Conservation (phyloP, 2,329 filamentous ascomycete genomes). For the Microcyclospora pomicola region DNA sequence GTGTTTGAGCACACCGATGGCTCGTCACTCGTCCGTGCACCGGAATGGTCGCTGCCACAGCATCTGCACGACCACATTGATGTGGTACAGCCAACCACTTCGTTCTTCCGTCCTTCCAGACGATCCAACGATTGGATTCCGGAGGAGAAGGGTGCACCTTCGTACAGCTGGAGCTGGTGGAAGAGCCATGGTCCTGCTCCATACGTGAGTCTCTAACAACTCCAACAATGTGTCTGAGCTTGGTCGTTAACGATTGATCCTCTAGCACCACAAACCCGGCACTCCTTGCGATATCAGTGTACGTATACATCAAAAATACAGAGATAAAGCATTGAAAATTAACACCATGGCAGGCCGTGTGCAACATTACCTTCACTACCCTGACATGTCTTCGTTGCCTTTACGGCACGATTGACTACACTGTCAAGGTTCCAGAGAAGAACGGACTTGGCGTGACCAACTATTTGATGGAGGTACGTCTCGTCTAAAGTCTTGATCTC, state of each 20-base stretch:
- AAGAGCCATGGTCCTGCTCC: neutral
- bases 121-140: slow-evolving; percentile 5
- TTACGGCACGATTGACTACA: slow-evolving; percentile 42
- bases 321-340: neutral
- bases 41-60: slow-evolving; percentile 43
- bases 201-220: neutral
- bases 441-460: slow-evolving; percentile 35
- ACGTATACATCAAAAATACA: neutral
- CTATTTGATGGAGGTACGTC: slow-evolving; percentile 17
- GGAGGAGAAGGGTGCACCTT: neutral
- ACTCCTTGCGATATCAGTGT: too few species aligned
- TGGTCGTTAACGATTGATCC: too few species aligned
- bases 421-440: slow-evolving; percentile 27
- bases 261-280: too few species aligned
- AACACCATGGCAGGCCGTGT: slow-evolving; percentile 25
- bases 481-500: neutral
- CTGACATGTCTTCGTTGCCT: slow-evolving; percentile 40
- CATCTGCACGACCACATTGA: slow-evolving; percentile 46
- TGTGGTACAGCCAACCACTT: slow-evolving; percentile 47
- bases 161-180: too few species aligned
- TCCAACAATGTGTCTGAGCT: too few species aligned
- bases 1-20: slow-evolving; percentile 42
- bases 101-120: slow-evolving; percentile 37
- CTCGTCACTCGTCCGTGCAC: slow-evolving; percentile 37
- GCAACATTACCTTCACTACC: slow-evolving; percentile 39